Percentiles rank a stretch among this genome's conserved stretches.
Conservation (phyloP, 2,329 filamentous ascomycete genomes). For the Colletotrichum shisoi region DNA sequence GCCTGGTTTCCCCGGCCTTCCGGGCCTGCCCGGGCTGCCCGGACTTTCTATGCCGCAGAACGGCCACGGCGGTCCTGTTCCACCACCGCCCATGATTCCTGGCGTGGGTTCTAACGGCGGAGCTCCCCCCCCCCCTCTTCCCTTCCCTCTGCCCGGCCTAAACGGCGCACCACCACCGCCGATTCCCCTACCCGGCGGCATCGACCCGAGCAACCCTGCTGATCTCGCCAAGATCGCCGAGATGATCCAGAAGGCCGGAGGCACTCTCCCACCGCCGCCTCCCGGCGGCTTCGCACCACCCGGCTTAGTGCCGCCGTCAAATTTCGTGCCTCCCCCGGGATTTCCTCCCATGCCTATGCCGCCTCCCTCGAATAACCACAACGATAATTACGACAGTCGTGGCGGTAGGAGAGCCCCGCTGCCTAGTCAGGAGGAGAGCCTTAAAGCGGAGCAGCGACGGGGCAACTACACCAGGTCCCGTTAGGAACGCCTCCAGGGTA, state of each 20-base stretch:
- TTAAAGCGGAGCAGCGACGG: slow-evolving; percentile 76
- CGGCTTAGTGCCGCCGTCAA: slow-evolving; percentile 57
- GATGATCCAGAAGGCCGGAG: slow-evolving; percentile 70
- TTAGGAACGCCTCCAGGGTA: slow-evolving; percentile 2
- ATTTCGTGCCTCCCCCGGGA: slow-evolving; percentile 54
- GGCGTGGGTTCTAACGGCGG: slow-evolving; percentile 57
- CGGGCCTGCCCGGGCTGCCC: slow-evolving; percentile 59
- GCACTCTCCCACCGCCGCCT: slow-evolving; percentile 65
- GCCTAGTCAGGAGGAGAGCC: slow-evolving; percentile 83
- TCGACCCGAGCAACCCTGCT: slow-evolving; percentile 67
- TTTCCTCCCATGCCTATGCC: slow-evolving; percentile 49
- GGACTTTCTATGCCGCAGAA: slow-evolving; percentile 54
- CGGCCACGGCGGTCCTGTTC: slow-evolving; percentile 43
- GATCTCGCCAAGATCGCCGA: slow-evolving; percentile 69
- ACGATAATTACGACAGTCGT: slow-evolving; percentile 47
- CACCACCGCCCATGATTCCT: slow-evolving; percentile 56
- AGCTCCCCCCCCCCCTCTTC: slow-evolving; percentile 58
- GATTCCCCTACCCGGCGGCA: slow-evolving; percentile 57
- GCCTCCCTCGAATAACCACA: slow-evolving; percentile 45
- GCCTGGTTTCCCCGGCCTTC: slow-evolving; percentile 64
- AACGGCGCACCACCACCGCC: slow-evolving; percentile 57
- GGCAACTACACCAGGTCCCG: slow-evolving; percentile 65
- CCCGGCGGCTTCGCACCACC: slow-evolving; percentile 54
- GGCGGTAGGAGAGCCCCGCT: slow-evolving; percentile 69
- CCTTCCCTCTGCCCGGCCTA: slow-evolving; percentile 61